Evolutionary conservation across 768 basidiomycete species (phyloP).

Genomic region (Xerocomellus chrysenteron): DNA sequence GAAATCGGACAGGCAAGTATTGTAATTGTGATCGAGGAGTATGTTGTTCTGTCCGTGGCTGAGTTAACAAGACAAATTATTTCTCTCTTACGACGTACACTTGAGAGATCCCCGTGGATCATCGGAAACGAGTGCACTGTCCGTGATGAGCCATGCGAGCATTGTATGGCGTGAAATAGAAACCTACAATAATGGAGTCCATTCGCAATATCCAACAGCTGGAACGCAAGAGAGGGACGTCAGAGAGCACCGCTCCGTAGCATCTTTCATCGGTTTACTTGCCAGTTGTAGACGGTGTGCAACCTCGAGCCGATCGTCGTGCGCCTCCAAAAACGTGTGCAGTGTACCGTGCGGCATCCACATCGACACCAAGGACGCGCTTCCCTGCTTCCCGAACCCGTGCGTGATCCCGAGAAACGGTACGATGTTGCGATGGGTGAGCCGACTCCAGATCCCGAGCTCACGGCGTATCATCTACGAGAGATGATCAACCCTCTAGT

Average conservation of each 20-base stretch:
- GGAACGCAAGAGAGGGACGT: not conserved
- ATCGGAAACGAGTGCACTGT: constrained; percentile 13
- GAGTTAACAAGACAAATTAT: too few species aligned
- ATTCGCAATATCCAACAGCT: constrained; percentile 6
- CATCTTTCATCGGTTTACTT: not conserved
- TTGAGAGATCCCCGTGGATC: constrained; percentile 7
- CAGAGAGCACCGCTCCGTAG: not conserved
- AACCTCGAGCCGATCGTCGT: not conserved
- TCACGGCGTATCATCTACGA: constrained; percentile 4
- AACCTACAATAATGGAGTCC: constrained; percentile 7
- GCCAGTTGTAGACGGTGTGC: constrained; percentile 4
- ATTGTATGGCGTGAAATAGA: not conserved
- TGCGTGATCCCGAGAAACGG: constrained; percentile 2
- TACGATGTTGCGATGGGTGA: constrained; percentile 1
- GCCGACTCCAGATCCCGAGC: constrained; percentile 7
- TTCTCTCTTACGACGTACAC: not conserved
- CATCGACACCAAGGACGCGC: constrained; percentile 1
- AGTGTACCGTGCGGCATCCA: constrained; percentile 11
- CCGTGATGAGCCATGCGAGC: not conserved
- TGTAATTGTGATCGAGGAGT: constrained; percentile 7
- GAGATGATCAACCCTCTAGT: not conserved
- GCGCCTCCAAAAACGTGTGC: not conserved
- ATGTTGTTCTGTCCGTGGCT: constrained; percentile 5
- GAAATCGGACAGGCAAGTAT: constrained; percentile 7
- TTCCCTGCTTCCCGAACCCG: constrained; percentile 8